Evolutionary conservation across 805 yeast genomes (phyloP), one percentile per base, ranked within the genome.

Genomic region (Lipomyces sp.): DNA sequence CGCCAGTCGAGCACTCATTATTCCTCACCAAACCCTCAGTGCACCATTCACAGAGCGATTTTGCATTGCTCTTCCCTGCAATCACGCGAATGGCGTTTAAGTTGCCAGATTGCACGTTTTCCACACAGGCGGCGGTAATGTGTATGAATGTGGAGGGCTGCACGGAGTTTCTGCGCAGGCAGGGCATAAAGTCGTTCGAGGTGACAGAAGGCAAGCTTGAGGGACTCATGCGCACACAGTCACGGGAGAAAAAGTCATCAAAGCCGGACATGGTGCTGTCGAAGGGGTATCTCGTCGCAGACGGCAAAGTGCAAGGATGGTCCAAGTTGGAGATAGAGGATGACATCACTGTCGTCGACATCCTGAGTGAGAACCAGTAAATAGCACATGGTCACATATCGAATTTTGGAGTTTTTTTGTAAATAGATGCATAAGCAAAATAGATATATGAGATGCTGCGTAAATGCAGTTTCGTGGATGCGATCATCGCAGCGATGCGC

Each of bases 41-140:
- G 24, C 62, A 59, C 34, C 61, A 55, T 34, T 58, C 61, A 6
- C 61, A 58, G 29, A 58, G 61, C 26, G 62, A 59, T 39, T 49
- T 59, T 28, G 55, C 53, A n/a, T 45, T 55, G 14, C 46, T 59
- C 19, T 59, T 58, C 48, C 62, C 62, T 13, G 16, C 45, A 4
- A 14, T 58, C 28, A 51, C 59, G 28, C 23, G 24, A 21, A 31
- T 44, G 32, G 50, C 51, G 31, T 57, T 47, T 45, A 57, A 57
- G 28, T 24, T 49, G 16, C 43, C 50, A 4, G 58, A 48, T 7
- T 52, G 55, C 39, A 53, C 56, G 14, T 51, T 44, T 33, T 57
- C 48, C 40, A 47, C 47, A 21, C 59, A 58, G 35, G 47, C 53
- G 13, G 52, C 53, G 19, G 58, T 56, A 3, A 55, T 58, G 55